Evolutionary conservation across 805 yeast genomes (phyloP).

Genomic region (Henningerozyma blattae): DNA sequence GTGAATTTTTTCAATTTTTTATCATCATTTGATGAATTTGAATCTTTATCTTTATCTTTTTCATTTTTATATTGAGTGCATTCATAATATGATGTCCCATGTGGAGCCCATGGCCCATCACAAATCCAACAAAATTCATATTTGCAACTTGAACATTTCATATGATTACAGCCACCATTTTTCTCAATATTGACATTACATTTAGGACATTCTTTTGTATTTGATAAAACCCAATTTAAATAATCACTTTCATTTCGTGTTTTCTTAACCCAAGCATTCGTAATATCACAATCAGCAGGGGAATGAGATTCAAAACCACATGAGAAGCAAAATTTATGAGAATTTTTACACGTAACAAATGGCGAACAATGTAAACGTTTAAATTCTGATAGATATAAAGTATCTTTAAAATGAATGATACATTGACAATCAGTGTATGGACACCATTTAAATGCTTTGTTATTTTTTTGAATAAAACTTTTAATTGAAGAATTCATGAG

Average conservation of each 20-base stretch:
- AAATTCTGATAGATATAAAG: slow-evolving; percentile 17
- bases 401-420: slow-evolving; percentile 35
- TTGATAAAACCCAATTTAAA: slow-evolving; percentile 70
- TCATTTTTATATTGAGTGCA: slow-evolving; percentile 50
- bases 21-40: slow-evolving; percentile 19
- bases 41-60: slow-evolving; percentile 17
- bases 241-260: slow-evolving; percentile 85
- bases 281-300: slow-evolving; percentile 72
- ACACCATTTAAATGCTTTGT: slow-evolving; percentile 53
- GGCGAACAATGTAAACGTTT: slow-evolving; percentile 33
- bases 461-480: slow-evolving; percentile 39
- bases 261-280: slow-evolving; percentile 60
- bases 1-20: slow-evolving; percentile 44
- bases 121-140: slow-evolving; percentile 94
- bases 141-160: slow-evolving; percentile 71
- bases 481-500: slow-evolving; percentile 30
- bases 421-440: slow-evolving; percentile 72
- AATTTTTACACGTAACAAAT: slow-evolving; percentile 52
- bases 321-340: slow-evolving; percentile 65
- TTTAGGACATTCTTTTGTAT: slow-evolving; percentile 79
- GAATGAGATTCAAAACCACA: slow-evolving; percentile 70
- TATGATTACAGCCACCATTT: slow-evolving; percentile 95
- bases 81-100: slow-evolving; percentile 49
- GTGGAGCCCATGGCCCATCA: slow-evolving; percentile 59
- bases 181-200: slow-evolving; percentile 77